phyloP scores from a whole-genome alignment of 768 basidiomycete species.

The Suillus discolor region DNA sequence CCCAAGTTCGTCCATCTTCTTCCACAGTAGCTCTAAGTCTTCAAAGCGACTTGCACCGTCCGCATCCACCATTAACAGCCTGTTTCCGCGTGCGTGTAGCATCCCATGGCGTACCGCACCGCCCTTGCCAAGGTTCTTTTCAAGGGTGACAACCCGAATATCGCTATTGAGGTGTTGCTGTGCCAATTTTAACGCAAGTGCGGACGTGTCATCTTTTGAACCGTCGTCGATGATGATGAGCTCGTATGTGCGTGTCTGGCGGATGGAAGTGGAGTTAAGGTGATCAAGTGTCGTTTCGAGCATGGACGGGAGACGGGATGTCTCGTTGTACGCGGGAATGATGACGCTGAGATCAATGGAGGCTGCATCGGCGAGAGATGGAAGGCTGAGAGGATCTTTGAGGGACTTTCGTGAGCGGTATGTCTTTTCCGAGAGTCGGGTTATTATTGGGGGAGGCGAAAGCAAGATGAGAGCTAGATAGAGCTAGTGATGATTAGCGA shows the following conservation, averaged over 20 bases:
- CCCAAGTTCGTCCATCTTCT: conserved; percentile 64
- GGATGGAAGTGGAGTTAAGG: conserved; percentile 42
- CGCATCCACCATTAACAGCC: conserved; percentile 91
- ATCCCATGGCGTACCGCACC: conserved; percentile 93
- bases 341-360: conserved; percentile 77
- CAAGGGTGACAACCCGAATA: conserved; percentile 78
- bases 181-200: conserved; percentile 66
- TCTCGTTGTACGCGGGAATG: conserved; percentile 93
- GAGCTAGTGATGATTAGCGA: conserved; percentile 45
- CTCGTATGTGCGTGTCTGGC: conserved; percentile 63
- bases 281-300: conserved; percentile 73
- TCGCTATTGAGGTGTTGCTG: conserved; percentile 54
- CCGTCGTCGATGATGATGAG: conserved; percentile 92
- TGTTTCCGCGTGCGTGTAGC: conserved; percentile 73
- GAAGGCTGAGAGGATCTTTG: conserved; percentile 54
- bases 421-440: conserved; percentile 65
- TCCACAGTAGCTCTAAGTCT: conserved; percentile 81
- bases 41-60: conserved; percentile 90
- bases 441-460: conserved; percentile 70
- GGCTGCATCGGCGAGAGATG: conserved; percentile 55
- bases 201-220: conserved; percentile 73
- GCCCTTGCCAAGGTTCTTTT: conserved; percentile 87
- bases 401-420: conserved; percentile 64
- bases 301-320: conserved; percentile 82
- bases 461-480: conserved; percentile 73